phyloP scores from a whole-genome alignment of 2,329 filamentous ascomycete genomes.

The Alternaria angustiovoidea region DNA sequence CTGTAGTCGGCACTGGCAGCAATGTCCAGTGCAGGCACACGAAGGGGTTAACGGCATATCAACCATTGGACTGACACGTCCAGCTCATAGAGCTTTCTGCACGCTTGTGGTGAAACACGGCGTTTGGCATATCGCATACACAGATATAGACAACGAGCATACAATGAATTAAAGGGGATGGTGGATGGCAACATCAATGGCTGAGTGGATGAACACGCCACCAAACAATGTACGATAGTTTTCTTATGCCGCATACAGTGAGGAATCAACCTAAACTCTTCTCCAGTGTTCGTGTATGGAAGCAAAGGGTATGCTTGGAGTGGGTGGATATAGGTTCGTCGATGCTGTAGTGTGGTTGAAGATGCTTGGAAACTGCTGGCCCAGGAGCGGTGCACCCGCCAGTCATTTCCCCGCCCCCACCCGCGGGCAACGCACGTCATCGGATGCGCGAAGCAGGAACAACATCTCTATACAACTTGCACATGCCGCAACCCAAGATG shows the following conservation, averaged over 20 bases:
- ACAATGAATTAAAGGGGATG: not conserved
- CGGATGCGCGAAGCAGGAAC: conserved; percentile 16
- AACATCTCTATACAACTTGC: conserved; percentile 5
- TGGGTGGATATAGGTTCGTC: not conserved
- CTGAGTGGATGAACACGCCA: not conserved
- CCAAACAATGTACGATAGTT: not conserved
- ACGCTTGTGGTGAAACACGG: not conserved
- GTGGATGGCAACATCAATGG: not conserved
- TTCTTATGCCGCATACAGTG: not conserved
- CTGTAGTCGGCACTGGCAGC: not conserved
- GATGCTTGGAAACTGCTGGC: not conserved
- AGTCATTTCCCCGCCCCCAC: conserved; percentile 11
- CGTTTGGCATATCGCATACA: not conserved
- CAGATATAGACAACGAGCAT: not conserved
- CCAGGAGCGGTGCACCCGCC: conserved; percentile 8
- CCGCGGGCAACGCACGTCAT: conserved; percentile 29
- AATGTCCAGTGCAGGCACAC: not conserved
- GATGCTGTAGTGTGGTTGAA: not conserved
- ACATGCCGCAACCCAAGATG: conserved; percentile 9
- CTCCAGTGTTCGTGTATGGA: not conserved
- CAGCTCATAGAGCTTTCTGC: not conserved
- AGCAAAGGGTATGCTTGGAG: not conserved
- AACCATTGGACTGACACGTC: not conserved
- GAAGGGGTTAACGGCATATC: not conserved
- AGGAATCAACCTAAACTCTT: not conserved